Conservation (phyloP, 1,284 basidiomycete genomes). For the Mycosarcoma mackinlayi region DNA sequence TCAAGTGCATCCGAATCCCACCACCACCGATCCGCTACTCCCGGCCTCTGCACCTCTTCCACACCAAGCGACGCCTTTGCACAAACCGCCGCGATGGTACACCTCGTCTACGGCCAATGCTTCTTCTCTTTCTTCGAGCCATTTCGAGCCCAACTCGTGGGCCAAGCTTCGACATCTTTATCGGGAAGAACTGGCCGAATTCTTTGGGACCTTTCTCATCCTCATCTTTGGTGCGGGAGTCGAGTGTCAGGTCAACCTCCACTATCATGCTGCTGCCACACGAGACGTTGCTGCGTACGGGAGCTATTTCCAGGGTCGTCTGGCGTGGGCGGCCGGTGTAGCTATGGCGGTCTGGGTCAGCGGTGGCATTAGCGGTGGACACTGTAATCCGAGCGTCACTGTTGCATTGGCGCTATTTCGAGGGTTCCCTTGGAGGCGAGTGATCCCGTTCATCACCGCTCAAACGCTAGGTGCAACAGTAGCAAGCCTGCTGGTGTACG, state of each 20-base stretch:
- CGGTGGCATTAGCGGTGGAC: slow-evolving; percentile 58
- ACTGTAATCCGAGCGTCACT: slow-evolving; percentile 70
- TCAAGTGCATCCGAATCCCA: slow-evolving; percentile 38
- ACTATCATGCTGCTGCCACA: slow-evolving; percentile 23
- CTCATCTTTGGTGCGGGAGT: slow-evolving; percentile 63
- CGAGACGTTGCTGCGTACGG: slow-evolving; percentile 40
- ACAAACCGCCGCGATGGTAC: slow-evolving; percentile 49
- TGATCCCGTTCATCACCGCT: slow-evolving; percentile 77
- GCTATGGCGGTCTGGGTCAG: slow-evolving; percentile 55
- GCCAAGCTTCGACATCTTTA: slow-evolving; percentile 44
- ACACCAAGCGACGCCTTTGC: slow-evolving; percentile 28
- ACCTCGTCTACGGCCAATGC: not conserved
- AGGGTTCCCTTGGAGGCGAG: slow-evolving; percentile 81
- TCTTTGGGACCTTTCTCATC: slow-evolving; percentile 58
- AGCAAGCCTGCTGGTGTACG: slow-evolving; percentile 78
- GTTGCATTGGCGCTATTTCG: slow-evolving; percentile 77
- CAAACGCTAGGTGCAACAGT: slow-evolving; percentile 79
- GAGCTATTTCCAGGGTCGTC: slow-evolving; percentile 44
- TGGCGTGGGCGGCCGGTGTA: slow-evolving; percentile 62
- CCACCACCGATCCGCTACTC: slow-evolving; percentile 14
- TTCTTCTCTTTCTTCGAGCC: not conserved
- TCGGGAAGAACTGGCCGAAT: slow-evolving; percentile 56
- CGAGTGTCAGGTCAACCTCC: slow-evolving; percentile 61
- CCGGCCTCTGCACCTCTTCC: slow-evolving; percentile 37
- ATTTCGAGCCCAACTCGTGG: slow-evolving; percentile 35